phyloP scores from a whole-genome alignment of 148 eudicot species.

The Gaultheria prostrata region DNA sequence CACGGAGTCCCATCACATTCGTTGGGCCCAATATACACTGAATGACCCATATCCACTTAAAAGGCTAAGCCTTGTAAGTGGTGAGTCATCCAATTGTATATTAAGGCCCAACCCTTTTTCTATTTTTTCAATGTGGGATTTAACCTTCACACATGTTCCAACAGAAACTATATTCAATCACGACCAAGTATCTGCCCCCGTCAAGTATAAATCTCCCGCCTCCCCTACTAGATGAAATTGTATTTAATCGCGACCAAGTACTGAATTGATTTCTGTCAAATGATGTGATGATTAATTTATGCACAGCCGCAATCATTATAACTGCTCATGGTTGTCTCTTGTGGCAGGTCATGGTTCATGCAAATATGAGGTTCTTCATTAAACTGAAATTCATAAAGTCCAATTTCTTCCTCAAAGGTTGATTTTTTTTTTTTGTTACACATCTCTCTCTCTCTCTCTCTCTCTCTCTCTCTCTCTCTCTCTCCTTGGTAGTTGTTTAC shows the following conservation, averaged over 20 bases:
- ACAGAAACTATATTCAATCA: too few species aligned
- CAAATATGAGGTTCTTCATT: conserved; percentile 37
- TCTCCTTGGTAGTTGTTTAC: background rate
- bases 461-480: background rate
- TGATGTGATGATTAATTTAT: background rate
- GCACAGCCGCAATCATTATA: background rate
- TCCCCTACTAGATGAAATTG: too few species aligned
- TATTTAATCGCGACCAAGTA: background rate
- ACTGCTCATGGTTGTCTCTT: background rate
- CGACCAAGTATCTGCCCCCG: too few species aligned
- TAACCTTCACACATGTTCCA: too few species aligned
- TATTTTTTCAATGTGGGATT: too few species aligned
- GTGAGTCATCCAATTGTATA: too few species aligned
- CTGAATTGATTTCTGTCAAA: background rate
- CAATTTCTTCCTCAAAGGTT: background rate
- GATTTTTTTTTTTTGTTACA: background rate
- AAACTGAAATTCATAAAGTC: background rate
- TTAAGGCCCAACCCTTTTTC: too few species aligned
- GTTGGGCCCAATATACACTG: too few species aligned
- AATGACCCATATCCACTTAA: too few species aligned
- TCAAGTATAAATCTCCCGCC: too few species aligned
- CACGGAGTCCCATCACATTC: too few species aligned
- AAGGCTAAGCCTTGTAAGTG: too few species aligned
- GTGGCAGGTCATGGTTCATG: conserved; percentile 47
- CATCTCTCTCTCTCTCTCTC: background rate